A percentile compares a stretch with the other conserved stretches of the same genome.
Evolutionary conservation across 805 yeast species (phyloP).

Genomic region (Candida railenensis): DNA sequence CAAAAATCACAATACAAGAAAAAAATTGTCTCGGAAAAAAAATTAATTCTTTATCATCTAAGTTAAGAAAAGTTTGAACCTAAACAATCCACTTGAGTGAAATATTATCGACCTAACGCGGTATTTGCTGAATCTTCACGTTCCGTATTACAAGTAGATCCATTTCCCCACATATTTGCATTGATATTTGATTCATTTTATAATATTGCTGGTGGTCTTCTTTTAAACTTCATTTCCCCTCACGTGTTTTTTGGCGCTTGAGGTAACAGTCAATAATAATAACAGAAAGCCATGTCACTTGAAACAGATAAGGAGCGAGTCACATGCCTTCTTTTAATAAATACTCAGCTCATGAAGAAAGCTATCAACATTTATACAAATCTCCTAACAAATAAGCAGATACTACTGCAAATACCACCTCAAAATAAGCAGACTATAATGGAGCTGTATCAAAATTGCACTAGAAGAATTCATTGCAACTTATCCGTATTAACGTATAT

Average conservation of each 20-base stretch:
- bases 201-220: too few species aligned
- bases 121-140: too few species aligned
- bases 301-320: conserved; percentile 38
- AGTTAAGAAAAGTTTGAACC: too few species aligned
- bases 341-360: conserved; percentile 42
- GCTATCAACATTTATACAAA: conserved; percentile 35
- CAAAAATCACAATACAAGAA: not conserved
- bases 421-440: conserved; percentile 27
- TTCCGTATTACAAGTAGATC: too few species aligned
- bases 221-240: too few species aligned
- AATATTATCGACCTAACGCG: too few species aligned
- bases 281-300: not conserved
- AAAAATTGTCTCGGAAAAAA: not conserved
- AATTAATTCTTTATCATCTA: too few species aligned
- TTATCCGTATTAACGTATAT: conserved; percentile 37
- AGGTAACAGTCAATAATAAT: not conserved
- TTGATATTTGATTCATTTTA: too few species aligned
- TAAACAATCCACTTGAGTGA: too few species aligned
- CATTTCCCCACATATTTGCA: too few species aligned
- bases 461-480: conserved; percentile 42
- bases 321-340: conserved; percentile 40
- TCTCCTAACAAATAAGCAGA: conserved; percentile 33
- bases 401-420: conserved; percentile 28
- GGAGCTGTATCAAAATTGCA: conserved; percentile 40
- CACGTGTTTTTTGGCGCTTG: not conserved